Conservation (phyloP, 2,329 filamentous ascomycete genomes). For the Xylariaceae sp. region DNA sequence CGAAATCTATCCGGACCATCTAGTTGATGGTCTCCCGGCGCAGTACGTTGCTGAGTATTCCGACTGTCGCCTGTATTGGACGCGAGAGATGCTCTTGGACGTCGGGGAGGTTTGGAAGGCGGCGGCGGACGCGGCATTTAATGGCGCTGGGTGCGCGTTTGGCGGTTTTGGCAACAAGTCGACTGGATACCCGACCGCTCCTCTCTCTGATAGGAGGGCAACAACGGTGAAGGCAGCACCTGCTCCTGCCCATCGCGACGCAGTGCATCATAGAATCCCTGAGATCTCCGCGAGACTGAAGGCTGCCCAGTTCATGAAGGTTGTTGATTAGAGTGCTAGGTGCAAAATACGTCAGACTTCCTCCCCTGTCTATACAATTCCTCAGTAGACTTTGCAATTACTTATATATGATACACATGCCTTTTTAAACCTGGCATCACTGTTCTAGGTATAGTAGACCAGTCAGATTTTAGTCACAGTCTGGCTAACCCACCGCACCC, state of each 20-base stretch:
- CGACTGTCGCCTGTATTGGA: constrained; percentile 51
- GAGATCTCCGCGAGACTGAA: constrained; percentile 18
- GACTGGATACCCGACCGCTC: constrained; percentile 13
- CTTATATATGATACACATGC: too few species aligned
- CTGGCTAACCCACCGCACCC: too few species aligned
- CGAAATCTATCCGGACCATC: constrained; percentile 34
- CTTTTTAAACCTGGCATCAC: too few species aligned
- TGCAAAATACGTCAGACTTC: too few species aligned
- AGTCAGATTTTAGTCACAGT: too few species aligned
- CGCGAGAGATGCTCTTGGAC: constrained; percentile 44
- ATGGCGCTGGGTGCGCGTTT: constrained; percentile 37
- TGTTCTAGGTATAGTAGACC: too few species aligned
- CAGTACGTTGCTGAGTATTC: constrained; percentile 46
- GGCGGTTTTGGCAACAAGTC: constrained; percentile 28
- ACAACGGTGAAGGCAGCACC: constrained; percentile 12
- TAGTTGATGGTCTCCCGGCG: constrained; percentile 40
- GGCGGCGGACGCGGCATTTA: constrained; percentile 38
- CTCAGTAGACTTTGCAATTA: too few species aligned
- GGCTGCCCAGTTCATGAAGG: constrained; percentile 29
- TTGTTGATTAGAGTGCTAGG: constrained; percentile 27
- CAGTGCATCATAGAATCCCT: constrained; percentile 9
- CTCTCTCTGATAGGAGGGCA: constrained; percentile 20
- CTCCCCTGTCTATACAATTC: too few species aligned
- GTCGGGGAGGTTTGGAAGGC: constrained; percentile 46
- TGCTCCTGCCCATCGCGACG: constrained; percentile 8